Percentiles rank a stretch among this genome's conserved stretches.
phyloP scores from a whole-genome alignment of 192 early-diverging fungal species.

The Coemansia sp. region DNA sequence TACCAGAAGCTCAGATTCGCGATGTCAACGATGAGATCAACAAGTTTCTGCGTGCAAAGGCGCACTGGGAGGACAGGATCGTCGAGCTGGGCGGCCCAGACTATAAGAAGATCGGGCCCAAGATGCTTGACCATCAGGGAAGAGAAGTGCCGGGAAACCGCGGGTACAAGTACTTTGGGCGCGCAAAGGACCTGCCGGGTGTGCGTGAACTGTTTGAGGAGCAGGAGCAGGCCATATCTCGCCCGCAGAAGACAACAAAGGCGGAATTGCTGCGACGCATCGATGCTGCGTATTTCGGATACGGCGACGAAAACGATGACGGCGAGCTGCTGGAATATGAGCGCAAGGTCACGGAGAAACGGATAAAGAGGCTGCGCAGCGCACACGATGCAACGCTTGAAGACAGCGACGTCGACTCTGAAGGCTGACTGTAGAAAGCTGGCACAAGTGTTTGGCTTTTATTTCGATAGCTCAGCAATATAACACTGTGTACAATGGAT shows the following conservation, averaged over 20 bases:
- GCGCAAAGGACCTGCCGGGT: conserved; percentile 91
- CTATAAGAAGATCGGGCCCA: conserved; percentile 79
- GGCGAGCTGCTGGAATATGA: conserved; percentile 80
- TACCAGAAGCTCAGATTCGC: conserved; percentile 91
- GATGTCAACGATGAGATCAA: conserved; percentile 98
- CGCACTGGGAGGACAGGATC: conserved; percentile 90
- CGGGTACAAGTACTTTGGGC: conserved; percentile 98
- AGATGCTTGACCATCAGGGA: conserved; percentile 84
- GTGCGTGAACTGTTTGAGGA: conserved; percentile 90
- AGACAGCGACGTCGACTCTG: conserved; percentile 9
- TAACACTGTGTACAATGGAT: neutral
- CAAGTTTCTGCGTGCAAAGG: conserved; percentile 87
- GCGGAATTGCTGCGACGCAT: conserved; percentile 74
- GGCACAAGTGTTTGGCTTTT: neutral
- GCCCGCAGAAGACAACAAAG: conserved; percentile 58
- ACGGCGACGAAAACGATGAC: conserved; percentile 89
- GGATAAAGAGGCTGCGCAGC: conserved; percentile 29
- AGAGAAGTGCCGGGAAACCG: conserved; percentile 84
- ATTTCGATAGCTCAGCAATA: neutral
- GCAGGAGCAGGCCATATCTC: conserved; percentile 59
- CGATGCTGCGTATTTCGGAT: conserved; percentile 96
- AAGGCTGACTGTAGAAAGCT: neutral
- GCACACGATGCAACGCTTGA: conserved; percentile 32
- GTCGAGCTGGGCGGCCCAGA: conserved; percentile 91
- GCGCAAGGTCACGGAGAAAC: conserved; percentile 60